Evolutionary conservation across 228 moss, liverwort and hornwort genomes (phyloP), one percentile per base, ranked within the genome.

Genomic region (Sphagnum magellanicum): DNA sequence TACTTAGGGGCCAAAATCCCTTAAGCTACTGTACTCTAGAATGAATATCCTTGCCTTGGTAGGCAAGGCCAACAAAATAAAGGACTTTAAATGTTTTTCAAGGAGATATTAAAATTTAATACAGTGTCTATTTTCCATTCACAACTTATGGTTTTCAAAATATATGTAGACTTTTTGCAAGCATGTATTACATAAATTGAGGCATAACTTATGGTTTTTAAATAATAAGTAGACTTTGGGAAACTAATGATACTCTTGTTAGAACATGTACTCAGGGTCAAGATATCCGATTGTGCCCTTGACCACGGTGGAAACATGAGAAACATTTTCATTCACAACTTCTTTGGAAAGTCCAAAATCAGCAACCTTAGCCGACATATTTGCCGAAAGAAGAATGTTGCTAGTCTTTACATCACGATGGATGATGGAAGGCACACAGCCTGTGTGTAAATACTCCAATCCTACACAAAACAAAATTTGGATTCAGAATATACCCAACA

Each of bases 261-360:
- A 17, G 17, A 17, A 17, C 17, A 17, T 1, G 1, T 17, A 17
- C 17, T 17, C 17, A 17, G 17, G 17, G 17, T 17, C 17, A 17
- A 17, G 17, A 17, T 17, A 17, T 17, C 17, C 63, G 0, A 77
- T 76, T 16, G 81, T 81, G 6, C 81, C 81, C 63, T 77, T 81
- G 11, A 81, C 81, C 4, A 77, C 32, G 4, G 81, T 81, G 6
- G 77, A 76, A 4, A 81, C 65, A 52, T 73, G 63, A 12, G 67
- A 66, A 7, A 5, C 10, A 0, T 50, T 59, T 16, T 16, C 51
- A 0, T 49, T 59, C 17, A 17, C 17, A 0, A 73, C 77, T 64
- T 65, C 75, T 64, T 67, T 71, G 17, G 76, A 76, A 5, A 81
- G 72, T 10, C 81, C 81, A 16, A 81, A 81, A 50, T 81, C 81